These are phyloP conservation scores for Spirogloea muscicola DNA, from an alignment of 139 green algal genomes.

Conservation along the genomic window DNA sequence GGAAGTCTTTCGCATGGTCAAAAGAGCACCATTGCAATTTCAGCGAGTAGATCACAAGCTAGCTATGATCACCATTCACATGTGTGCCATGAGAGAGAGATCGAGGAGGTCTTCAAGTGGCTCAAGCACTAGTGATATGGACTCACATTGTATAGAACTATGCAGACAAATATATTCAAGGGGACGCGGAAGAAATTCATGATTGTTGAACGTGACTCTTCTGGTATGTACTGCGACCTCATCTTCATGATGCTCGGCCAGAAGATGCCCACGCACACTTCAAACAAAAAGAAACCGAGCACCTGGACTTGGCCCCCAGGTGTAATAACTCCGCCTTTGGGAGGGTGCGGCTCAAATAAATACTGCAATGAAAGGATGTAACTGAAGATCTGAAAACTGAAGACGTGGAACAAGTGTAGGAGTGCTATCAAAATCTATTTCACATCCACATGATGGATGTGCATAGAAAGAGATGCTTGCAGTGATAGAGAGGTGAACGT, in stretches of 20 bases:
- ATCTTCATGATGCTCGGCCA: conserved; percentile 96
- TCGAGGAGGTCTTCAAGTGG: background rate
- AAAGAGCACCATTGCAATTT: background rate
- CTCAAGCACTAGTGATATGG: background rate
- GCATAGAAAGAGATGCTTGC: no score
- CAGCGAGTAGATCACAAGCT: background rate
- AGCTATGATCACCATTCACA: background rate
- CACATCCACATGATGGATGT: no score
- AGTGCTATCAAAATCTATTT: no score
- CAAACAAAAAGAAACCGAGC: conserved; percentile 88
- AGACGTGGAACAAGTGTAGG: no score
- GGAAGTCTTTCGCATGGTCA: background rate
- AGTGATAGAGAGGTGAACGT: conserved; percentile 11
- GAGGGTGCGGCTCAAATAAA: background rate
- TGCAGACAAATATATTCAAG: conserved; percentile 96
- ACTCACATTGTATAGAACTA: conserved; percentile 90
- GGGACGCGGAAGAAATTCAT: conserved; percentile 98
- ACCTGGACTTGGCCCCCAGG: conserved; percentile 64
- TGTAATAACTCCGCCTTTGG: conserved; percentile 21
- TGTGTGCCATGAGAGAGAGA: background rate
- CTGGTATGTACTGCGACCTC: conserved; percentile 77
- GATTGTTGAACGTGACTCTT: conserved; percentile 90
- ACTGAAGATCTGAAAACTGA: no score
- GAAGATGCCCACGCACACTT: conserved; percentile 84
- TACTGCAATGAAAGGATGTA: conserved; percentile 1